phyloP scores from a whole-genome alignment of 208 protist genomes.

The Leishmania amazonensis region DNA sequence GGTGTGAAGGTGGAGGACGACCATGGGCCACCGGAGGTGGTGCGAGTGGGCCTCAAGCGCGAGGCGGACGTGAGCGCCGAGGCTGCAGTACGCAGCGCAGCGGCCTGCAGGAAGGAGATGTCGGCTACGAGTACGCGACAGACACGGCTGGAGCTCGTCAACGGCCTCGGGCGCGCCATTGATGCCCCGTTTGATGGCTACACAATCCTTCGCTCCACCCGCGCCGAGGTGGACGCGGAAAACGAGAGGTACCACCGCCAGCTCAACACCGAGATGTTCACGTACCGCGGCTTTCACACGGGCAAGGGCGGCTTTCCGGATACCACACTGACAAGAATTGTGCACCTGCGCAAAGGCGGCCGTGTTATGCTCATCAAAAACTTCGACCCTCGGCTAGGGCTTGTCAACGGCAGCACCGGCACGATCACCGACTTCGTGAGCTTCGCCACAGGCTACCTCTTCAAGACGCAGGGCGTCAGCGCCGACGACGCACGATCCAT shows the following conservation, averaged over 20 bases:
- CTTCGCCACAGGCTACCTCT: constrained; percentile 32
- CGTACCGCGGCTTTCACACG: constrained; percentile 54
- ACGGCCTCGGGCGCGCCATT: constrained; percentile 24
- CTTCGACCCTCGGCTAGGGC: constrained; percentile 49
- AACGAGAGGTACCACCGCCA: constrained; percentile 66
- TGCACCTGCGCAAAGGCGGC: constrained; percentile 72
- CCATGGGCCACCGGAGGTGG: background rate
- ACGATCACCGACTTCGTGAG: constrained; percentile 73
- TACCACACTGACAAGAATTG: constrained; percentile 31
- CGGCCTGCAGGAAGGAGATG: background rate
- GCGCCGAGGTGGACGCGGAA: constrained; percentile 58
- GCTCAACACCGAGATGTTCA: constrained; percentile 49
- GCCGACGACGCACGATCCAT: constrained; percentile 20
- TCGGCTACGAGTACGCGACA: background rate
- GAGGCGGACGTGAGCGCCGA: constrained; percentile 1
- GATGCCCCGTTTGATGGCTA: constrained; percentile 55
- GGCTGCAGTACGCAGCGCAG: background rate
- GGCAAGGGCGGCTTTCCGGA: constrained; percentile 48
- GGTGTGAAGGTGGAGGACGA: background rate
- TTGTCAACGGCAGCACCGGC: constrained; percentile 87
- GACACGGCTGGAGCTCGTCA: constrained; percentile 22
- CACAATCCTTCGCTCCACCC: constrained; percentile 67
- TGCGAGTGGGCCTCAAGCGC: constrained; percentile 8
- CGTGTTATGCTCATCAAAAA: constrained; percentile 92
- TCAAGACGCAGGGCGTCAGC: constrained; percentile 38